phyloP scores from a whole-genome alignment of 2,329 filamentous ascomycete species.

The Arthroderma sp. region DNA sequence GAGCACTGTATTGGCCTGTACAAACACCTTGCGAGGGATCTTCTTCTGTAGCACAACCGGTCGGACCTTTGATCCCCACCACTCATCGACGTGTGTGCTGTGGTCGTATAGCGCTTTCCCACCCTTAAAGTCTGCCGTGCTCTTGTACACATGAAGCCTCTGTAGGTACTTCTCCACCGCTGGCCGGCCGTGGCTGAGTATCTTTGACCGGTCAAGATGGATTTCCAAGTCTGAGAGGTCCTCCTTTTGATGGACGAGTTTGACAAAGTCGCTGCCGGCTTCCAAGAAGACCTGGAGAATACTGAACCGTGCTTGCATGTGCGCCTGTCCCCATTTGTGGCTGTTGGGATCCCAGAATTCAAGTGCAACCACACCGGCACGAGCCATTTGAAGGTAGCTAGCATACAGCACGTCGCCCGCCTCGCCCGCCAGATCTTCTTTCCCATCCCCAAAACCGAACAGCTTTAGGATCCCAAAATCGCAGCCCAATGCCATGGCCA shows the following conservation, averaged over 20 bases:
- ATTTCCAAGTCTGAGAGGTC: slow-evolving; percentile 73
- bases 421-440: slow-evolving; percentile 55
- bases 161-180: slow-evolving; percentile 79
- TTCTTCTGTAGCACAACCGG: slow-evolving; percentile 47
- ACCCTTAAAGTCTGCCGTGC: slow-evolving; percentile 66
- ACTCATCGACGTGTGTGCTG: slow-evolving; percentile 73
- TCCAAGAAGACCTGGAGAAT: slow-evolving; percentile 67
- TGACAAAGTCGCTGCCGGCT: slow-evolving; percentile 76
- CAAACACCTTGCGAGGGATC: slow-evolving; percentile 59
- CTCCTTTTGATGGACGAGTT: slow-evolving; percentile 59
- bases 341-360: slow-evolving; percentile 92
- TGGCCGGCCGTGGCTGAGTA: slow-evolving; percentile 66
- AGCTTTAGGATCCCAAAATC: slow-evolving; percentile 81
- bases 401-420: slow-evolving; percentile 81
- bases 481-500: slow-evolving; percentile 81
- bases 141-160: slow-evolving; percentile 86
- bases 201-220: slow-evolving; percentile 71
- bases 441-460: slow-evolving; percentile 79
- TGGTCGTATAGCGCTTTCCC: slow-evolving; percentile 70
- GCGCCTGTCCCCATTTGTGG: slow-evolving; percentile 82
- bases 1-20: slow-evolving; percentile 78
- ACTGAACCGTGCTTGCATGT: slow-evolving; percentile 82
- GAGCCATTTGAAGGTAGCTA: slow-evolving; percentile 84
- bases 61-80: slow-evolving; percentile 70
- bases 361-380: slow-evolving; percentile 74